Base-by-base conservation (phyloP, 345 rosid species). In the Murraya paniculata region DNA sequence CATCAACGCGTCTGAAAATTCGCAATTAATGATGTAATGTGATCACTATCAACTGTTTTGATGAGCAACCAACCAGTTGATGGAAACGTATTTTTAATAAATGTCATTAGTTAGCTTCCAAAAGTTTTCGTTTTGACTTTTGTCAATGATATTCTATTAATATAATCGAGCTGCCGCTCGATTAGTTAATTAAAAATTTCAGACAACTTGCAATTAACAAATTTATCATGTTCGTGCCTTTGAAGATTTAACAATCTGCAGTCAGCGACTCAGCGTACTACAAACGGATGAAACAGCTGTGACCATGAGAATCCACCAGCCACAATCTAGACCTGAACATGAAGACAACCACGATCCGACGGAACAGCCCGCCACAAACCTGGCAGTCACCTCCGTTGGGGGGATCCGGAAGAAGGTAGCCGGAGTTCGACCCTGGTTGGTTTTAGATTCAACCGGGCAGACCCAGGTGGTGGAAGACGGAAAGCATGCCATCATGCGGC, bases 401-500 rank as follows among this genome's bases (percentile, higher is more conserved):
- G 78, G 77, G 2, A 74, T 76, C 80, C 83, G 95, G 73, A 91
- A 94, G 84, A 92, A 91, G 78, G 89, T 83, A 11, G 85, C 86
- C 16, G 90, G 97, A 10, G 86, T 91, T 25, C 89, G 93, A 56
- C 74, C 89, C 6, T 94, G 97, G 97, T 89, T 92, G 45, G 76
- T 88, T 35, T 82, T 96, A 22, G 87, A 82, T 76, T 80, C 92
- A 53, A 85, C 89, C 4, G 94, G 97, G 6, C 88, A 87, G 80
- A 73, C 88, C 35, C 82, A 83, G 73, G 86, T 84, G 16, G 85
- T 79, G 77, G 97, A 91, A 64, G 95, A 79, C 9, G 97, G 97
- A 2, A 96, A 96, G 85, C 97, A 96, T 79, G 73, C 85, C 10
- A 91, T 92, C 85, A 94, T 94, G 99, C 90, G 97, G 68, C 97